Conservation (phyloP, 2,329 filamentous ascomycete species). For the Emericellopsis cladophorae region DNA sequence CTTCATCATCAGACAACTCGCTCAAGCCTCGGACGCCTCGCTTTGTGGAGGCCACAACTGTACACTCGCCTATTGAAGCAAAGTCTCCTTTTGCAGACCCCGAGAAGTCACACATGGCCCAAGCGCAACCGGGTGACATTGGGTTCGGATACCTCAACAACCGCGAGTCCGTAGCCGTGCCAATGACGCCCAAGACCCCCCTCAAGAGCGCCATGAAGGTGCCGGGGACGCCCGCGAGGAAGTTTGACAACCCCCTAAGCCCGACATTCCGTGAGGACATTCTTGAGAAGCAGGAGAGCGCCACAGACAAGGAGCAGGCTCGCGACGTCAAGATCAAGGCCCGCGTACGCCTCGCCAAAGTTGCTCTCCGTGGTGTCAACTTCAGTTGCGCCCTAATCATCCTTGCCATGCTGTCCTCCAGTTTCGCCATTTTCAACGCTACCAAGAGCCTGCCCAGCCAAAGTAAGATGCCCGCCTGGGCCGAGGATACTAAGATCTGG, state of each 20-base stretch:
- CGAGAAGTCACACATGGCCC: conserved; percentile 38
- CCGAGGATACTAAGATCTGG: conserved; percentile 67
- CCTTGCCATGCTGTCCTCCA: conserved; percentile 77
- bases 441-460: conserved; percentile 63
- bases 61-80: conserved; percentile 62
- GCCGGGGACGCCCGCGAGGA: conserved; percentile 67
- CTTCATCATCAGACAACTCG: conserved; percentile 38
- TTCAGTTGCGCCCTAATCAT: conserved; percentile 96
- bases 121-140: conserved; percentile 69
- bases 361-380: conserved; percentile 88
- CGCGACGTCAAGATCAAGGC: conserved; percentile 86
- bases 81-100: conserved; percentile 47
- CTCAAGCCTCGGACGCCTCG: conserved; percentile 64
- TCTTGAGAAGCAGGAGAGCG: conserved; percentile 71
- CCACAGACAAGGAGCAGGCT: conserved; percentile 76
- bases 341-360: conserved; percentile 83
- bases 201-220: conserved; percentile 85
- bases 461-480: conserved; percentile 79
- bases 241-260: conserved; percentile 66
- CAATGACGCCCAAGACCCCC: conserved; percentile 60
- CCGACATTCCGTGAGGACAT: conserved; percentile 80
- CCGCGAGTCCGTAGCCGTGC: conserved; percentile 46
- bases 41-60: conserved; percentile 69
- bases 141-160: conserved; percentile 80
- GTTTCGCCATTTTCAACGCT: conserved; percentile 84